Percentiles rank a stretch among this genome's conserved stretches.
Conservation (phyloP, 345 rosid genomes). For the Sisymbrium irio region DNA sequence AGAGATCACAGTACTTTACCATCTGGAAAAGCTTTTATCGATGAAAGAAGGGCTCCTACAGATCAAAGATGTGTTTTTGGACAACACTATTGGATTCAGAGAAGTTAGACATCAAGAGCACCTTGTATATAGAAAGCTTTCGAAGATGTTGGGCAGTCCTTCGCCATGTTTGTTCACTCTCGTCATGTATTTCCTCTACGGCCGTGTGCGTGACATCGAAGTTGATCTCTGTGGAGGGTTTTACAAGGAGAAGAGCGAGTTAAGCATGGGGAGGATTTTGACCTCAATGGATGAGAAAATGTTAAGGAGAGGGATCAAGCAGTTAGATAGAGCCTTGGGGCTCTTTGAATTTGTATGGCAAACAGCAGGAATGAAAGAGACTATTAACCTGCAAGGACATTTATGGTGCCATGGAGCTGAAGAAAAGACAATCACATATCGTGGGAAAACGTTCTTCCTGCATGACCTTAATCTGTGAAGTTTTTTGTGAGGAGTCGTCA, state of each 20-base stretch:
- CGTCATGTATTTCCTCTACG: conserved; percentile 61
- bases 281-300: conserved; percentile 52
- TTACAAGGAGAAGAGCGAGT: conserved; percentile 35
- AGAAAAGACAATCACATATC: conserved; percentile 42
- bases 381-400: conserved; percentile 61
- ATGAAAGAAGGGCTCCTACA: conserved; percentile 87
- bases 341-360: conserved; percentile 72
- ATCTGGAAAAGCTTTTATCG: conserved; percentile 54
- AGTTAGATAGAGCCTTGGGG: conserved; percentile 61
- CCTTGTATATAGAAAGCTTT: conserved; percentile 61
- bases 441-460: conserved; percentile 54
- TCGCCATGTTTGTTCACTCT: conserved; percentile 77
- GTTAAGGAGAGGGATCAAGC: conserved; percentile 65
- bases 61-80: conserved; percentile 63
- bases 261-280: conserved; percentile 69
- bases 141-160: conserved; percentile 62
- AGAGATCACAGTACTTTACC: conserved; percentile 35
- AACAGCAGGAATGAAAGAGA: conserved; percentile 64
- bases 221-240: conserved; percentile 68
- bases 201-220: conserved; percentile 61
- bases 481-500: not conserved
- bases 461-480: conserved; percentile 54
- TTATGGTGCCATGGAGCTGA: conserved; percentile 60
- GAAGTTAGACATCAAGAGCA: conserved; percentile 65
- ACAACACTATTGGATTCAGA: conserved; percentile 60